Evolutionary conservation across 148 eudicot species (phyloP), one percentile per base, ranked within the genome.

Genomic region (Spergularia marina): DNA sequence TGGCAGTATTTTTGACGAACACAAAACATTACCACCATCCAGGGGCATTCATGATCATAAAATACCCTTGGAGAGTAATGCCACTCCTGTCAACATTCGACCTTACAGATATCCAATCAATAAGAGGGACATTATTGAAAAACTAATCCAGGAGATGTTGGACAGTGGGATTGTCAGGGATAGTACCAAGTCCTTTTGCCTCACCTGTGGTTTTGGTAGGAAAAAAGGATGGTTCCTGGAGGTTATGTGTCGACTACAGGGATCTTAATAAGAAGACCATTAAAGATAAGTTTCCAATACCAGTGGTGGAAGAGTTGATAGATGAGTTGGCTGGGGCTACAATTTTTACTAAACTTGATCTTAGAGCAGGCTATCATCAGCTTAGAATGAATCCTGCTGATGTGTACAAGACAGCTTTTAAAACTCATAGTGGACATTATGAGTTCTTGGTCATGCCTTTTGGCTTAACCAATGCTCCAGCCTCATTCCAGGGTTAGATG

Each of bases 81-180:
- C 21, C 2, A 49, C 6, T 0, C 58, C 40, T 10, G 58, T 69
- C 0, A 69, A 52, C 15, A 51, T 69, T 0, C 51, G 72, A 12
- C 34, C 72, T 2, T 69, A 68, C 5, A n/a, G 71, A 16, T 68
- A 68, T 21, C 56, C 71, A 11, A 7, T 68, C 30, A 49, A 68
- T 7, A 53, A 68, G n/a, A 68, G 36, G 30, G 71, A 68, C 8
- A 51, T 68, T 6, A 68, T 68, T 18, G 71, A 68, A 15, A 8
- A 47, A 16, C 20, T 68, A 12, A 16, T 49, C 4, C 56, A 68
- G 20, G 55, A 68, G 0, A 68, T 68, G 71, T 14, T 68, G 16
- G 56, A 68, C 12, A 49, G 36, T 6, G 71, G 71, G 7, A 14
- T 34, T 12, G 34, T 64, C 7, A 14, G 17, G 17, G 2, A 34